Evolutionary conservation across 257 asterid species (phyloP), one percentile per base, ranked within the genome.

Genomic region (Sherardia arvensis): DNA sequence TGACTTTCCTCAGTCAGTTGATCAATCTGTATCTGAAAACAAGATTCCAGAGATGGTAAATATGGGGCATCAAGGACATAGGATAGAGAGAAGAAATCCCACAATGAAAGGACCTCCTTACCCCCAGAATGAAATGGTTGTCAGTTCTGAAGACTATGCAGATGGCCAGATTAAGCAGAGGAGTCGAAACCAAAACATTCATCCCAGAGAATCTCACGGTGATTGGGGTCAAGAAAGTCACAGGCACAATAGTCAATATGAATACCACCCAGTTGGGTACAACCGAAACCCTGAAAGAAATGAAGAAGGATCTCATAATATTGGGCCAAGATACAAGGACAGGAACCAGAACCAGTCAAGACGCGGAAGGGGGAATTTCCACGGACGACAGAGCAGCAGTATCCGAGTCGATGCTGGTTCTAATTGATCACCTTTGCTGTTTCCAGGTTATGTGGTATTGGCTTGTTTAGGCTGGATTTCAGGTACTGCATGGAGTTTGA

Each of bases 201-300:
- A 83, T 11, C 58, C 83, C 48, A 62, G 55, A 30, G 96, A 87
- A 20, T 63, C 81, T 70, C 84, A 80, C 54, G 92, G 86, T 66
- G 94, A 83, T 69, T 77, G 84, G 85, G 72, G 73, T 59, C 77
- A 82, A 48, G 95, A 85, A 48, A 89, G 88, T 66, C 93, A 57
- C 66, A 73, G 87, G 74, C 84, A 75, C 60, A 83, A 73, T 65
- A 59, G 34, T 62, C 95, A 87, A 47, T 81, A 73, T 73, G 96
- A 85, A 75, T 87, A 92, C 78, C 98, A 89, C 76, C 94, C 97
- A 0, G 90, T 87, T 12, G 95, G 87, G 49, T 81, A 80, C 85
- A 79, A 67, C 49, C 75, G 76, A 75, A 80, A 75, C 38, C 61
- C 78, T 1, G 85, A 77, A 27, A 81, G 69, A 27, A 62, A 59